Evolutionary conservation across 1,139 yeast genomes (phyloP).

Genomic region (Geotrichum candidum): DNA sequence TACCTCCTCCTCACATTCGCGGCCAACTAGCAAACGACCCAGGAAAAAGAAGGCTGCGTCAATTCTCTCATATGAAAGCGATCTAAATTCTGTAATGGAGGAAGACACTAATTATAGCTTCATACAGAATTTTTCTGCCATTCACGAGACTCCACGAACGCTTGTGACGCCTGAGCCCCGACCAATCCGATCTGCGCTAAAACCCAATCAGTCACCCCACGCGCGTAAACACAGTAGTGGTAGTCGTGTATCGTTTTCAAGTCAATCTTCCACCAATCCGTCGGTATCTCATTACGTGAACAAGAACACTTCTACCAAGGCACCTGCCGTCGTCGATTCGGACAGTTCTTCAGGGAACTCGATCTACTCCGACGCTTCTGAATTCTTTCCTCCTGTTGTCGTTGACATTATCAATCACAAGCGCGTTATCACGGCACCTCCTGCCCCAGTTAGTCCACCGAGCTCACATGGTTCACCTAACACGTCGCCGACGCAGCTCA

Average conservation of each 20-base stretch:
- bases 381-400: not conserved
- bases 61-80: constrained; percentile 32
- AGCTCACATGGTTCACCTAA: constrained; percentile 21
- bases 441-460: constrained; percentile 19
- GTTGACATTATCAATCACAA: not conserved
- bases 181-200: constrained; percentile 29
- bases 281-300: not conserved
- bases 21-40: constrained; percentile 1
- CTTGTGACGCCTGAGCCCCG: constrained; percentile 27
- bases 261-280: not conserved
- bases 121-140: not conserved
- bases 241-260: not conserved
- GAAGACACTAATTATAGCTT: constrained; percentile 20
- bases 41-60: constrained; percentile 24
- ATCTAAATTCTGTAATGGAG: constrained; percentile 34
- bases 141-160: constrained; percentile 5
- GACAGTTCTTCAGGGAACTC: constrained; percentile 13
- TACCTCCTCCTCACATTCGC: constrained; percentile 4
- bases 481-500: not conserved
- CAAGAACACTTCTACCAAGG: not conserved
- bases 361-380: constrained; percentile 12
- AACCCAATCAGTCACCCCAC: constrained; percentile 8
- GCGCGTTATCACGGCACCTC: not conserved
- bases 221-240: not conserved
- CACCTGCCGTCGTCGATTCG: constrained; percentile 1